A percentile compares a stretch with the other conserved stretches of the same genome.
Conservation (phyloP, 345 rosid genomes). For the Citrus cavaleriei region DNA sequence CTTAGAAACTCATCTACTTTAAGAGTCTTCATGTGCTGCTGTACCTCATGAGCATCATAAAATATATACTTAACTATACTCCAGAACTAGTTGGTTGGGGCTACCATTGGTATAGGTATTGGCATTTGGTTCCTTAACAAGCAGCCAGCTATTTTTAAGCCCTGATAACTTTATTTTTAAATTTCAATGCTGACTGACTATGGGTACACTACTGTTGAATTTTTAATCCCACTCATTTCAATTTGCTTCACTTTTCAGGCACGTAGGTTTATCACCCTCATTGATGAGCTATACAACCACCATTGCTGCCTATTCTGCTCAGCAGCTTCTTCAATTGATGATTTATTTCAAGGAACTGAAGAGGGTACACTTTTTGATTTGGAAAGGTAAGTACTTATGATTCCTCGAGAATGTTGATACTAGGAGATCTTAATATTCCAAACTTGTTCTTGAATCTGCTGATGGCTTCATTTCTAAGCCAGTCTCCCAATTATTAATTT, state of each 20-base stretch:
- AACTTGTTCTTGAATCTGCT: background rate
- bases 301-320: slow-evolving; percentile 74
- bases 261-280: slow-evolving; percentile 88
- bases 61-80: background rate
- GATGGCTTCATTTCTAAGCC: background rate
- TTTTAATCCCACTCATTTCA: background rate
- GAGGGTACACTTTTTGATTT: slow-evolving; percentile 87
- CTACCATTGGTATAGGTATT: background rate
- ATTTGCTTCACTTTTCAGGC: slow-evolving; percentile 47
- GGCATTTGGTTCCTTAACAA: background rate
- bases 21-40: background rate
- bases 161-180: background rate
- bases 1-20: background rate
- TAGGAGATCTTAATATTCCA: background rate
- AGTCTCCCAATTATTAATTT: background rate
- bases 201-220: background rate
- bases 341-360: slow-evolving; percentile 91
- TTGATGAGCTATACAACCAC: slow-evolving; percentile 92
- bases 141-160: background rate
- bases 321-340: slow-evolving; percentile 78
- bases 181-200: background rate
- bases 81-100: background rate
- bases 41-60: background rate
- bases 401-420: background rate
- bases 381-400: slow-evolving; percentile 51